Evolutionary conservation across 306 rosid genomes (phyloP).

Genomic region (Prunus campanulata): DNA sequence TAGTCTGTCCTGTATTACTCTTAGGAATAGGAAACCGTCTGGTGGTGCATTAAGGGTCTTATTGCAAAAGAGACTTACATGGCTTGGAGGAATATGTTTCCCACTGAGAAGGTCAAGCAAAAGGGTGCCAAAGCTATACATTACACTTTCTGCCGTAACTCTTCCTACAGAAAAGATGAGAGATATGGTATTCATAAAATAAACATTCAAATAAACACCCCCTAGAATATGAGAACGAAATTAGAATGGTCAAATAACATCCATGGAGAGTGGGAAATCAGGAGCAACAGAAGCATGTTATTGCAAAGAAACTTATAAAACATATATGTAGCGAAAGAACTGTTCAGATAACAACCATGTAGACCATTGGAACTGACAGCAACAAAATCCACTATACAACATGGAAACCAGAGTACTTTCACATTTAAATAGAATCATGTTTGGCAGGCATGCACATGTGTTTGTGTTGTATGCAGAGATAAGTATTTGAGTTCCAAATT

Average conservation of each 20-base stretch:
- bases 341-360: neutral
- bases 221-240: neutral
- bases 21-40: neutral
- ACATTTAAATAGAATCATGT: neutral
- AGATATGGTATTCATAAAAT: slow-evolving; percentile 2
- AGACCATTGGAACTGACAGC: neutral
- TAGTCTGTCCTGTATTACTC: neutral
- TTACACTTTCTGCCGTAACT: slow-evolving; percentile 90
- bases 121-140: slow-evolving; percentile 92
- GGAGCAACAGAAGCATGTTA: neutral
- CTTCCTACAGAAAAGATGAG: slow-evolving; percentile 55
- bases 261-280: neutral
- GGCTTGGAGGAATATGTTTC: slow-evolving; percentile 98
- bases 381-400: neutral
- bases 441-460: neutral
- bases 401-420: neutral
- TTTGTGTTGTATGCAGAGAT: neutral
- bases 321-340: no score
- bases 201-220: slow-evolving; percentile 1
- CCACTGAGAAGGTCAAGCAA: slow-evolving; percentile 98
- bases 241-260: neutral
- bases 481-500: neutral
- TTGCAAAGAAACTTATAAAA: neutral
- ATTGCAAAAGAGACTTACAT: slow-evolving; percentile 56
- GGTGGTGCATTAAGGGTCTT: neutral